Base-by-base conservation (phyloP, 352 stramenopile species). In the Globisporangium orthogonon region DNA sequence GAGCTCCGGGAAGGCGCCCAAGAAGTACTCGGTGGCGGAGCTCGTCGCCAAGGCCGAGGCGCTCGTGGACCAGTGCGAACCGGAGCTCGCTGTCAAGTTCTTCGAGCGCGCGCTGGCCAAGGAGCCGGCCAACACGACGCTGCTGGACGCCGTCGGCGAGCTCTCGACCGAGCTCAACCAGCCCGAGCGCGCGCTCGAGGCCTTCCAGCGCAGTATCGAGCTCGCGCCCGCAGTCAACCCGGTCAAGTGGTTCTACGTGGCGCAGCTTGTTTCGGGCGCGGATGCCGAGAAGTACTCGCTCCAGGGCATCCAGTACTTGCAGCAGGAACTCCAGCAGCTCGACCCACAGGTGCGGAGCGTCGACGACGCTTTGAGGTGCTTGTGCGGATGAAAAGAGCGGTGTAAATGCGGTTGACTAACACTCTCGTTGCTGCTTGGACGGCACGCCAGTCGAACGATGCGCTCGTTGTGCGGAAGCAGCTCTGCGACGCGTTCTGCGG, bases 401-500 rank as follows among this genome's bases (percentile, higher is more conserved):
- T 43, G 37, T 13, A 43, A 17, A 11, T 10, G 1, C 1, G 13
- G 35, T 10, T 7, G 13, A 40, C 35, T 7, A 11, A 40, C 35
- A 10, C 0, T 40, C 13, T 7, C 33, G 5, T 37, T 37, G 33
- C 33, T 37, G 33, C 33, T n/a, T 29, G 9, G 2, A 31, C 18
- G n/a, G 0, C 41, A 11, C 18, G 7, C 14, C 29, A 65, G 56
- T 76, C 76, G 39, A 73, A 76, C 35, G 81, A 86, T 23, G 79
- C 80, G 30, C 50, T 73, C 17, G 68, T 77, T 14, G 72, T 93
- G 48, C 89, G 89, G 67, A 91, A 96, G 71, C 93, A 98, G 73
- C 86, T 98, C 29, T 95, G 89, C 51, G 85, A 94, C 54, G 95
- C 93, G 39, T 97, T 96, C 70, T 98, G 94, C 73, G 91, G 86